A percentile compares a stretch with the other conserved stretches of the same genome.
Evolutionary conservation across 2,329 filamentous ascomycete genomes (phyloP).

Genomic region (Aspergillus sp.): DNA sequence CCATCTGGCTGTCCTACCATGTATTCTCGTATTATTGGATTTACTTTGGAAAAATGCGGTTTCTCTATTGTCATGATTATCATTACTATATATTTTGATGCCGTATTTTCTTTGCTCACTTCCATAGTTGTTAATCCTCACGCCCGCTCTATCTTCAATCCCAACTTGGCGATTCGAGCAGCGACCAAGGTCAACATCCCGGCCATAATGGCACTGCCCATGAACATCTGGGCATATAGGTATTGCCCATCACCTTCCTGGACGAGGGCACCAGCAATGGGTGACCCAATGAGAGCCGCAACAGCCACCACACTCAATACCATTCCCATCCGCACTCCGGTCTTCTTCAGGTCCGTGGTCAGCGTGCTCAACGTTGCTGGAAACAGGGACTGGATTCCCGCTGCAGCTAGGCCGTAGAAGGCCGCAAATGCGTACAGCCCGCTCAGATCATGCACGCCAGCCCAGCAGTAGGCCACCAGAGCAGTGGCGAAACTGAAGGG

Average conservation of each 20-base stretch:
- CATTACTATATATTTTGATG: background rate
- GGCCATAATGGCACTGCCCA: conserved; percentile 40
- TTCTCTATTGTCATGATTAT: background rate
- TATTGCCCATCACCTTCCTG: conserved; percentile 42
- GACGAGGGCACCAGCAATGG: conserved; percentile 52
- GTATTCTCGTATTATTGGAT: no score
- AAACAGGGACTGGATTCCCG: conserved; percentile 62
- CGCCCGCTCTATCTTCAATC: conserved; percentile 29
- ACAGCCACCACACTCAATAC: conserved; percentile 51
- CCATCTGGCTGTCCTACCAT: background rate
- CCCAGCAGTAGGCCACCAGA: conserved; percentile 53
- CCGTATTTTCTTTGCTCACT: background rate
- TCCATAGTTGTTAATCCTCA: conserved; percentile 10
- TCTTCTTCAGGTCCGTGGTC: conserved; percentile 49
- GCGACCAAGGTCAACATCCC: conserved; percentile 40
- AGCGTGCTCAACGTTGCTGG: conserved; percentile 57
- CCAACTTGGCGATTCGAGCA: conserved; percentile 36
- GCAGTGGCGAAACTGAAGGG: conserved; percentile 43
- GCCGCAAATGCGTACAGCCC: conserved; percentile 59
- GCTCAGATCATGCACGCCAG: conserved; percentile 45
- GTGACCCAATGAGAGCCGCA: conserved; percentile 50
- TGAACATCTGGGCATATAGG: conserved; percentile 50
- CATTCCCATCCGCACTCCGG: conserved; percentile 55
- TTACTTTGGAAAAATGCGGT: background rate
- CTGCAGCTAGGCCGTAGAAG: conserved; percentile 61